These are phyloP conservation scores for Rosa lucieae DNA, from an alignment of 306 rosid species.

Conservation along the genomic window DNA sequence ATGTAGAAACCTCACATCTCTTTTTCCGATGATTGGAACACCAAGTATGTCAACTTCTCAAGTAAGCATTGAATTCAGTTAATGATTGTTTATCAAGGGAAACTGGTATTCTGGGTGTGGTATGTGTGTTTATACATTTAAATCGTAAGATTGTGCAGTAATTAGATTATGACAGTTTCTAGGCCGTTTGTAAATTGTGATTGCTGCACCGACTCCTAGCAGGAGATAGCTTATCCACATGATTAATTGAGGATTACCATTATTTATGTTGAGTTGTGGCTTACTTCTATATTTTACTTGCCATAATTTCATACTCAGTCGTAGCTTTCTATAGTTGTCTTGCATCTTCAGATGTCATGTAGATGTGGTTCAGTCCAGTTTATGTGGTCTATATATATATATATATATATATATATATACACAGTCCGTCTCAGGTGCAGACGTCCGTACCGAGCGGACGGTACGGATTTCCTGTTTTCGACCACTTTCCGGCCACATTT, in stretches of 20 bases:
- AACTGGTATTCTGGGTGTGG: neutral
- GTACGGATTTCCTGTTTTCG: too few species aligned
- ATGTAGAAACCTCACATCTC: neutral
- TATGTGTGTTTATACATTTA: neutral
- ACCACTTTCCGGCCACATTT: too few species aligned
- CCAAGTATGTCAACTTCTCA: neutral
- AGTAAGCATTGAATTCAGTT: neutral
- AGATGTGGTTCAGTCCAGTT: neutral
- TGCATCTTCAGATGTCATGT: neutral
- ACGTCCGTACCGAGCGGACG: too few species aligned
- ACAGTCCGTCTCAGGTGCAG: too few species aligned
- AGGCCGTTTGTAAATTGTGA: neutral
- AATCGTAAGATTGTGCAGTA: neutral
- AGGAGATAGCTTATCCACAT: neutral
- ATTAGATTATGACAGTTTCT: neutral
- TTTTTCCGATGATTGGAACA: neutral
- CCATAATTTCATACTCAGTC: neutral
- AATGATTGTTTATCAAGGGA: neutral
- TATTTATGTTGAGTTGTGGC: neutral
- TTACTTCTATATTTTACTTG: neutral
- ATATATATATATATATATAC: too few species aligned
- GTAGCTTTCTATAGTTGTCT: neutral
- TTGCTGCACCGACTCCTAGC: neutral
- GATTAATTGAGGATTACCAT: too few species aligned
- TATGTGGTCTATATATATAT: too few species aligned